These are phyloP conservation scores for Phytophthora ohioensis DNA, from an alignment of 352 stramenopile species.

Conservation along the genomic window DNA sequence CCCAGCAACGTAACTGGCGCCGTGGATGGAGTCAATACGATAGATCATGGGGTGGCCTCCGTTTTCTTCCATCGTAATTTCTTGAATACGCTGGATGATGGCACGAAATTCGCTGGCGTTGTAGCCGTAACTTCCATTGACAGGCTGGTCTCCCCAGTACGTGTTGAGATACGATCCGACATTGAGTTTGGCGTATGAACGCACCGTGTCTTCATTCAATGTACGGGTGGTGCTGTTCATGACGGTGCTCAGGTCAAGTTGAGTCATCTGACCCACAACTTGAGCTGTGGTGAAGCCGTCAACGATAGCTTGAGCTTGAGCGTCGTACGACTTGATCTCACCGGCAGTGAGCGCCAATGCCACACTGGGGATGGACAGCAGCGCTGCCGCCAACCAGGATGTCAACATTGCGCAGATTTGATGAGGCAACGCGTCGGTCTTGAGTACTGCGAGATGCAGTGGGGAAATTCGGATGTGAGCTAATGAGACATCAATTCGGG, in stretches of 20 bases:
- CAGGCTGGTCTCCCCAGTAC: slow-evolving; percentile 44
- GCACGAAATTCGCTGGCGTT: slow-evolving; percentile 70
- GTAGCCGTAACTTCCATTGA: slow-evolving; percentile 48
- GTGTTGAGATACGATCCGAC: slow-evolving; percentile 91
- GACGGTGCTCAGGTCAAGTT: slow-evolving; percentile 72
- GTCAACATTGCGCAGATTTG: slow-evolving; percentile 13
- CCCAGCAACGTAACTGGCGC: slow-evolving; percentile 85
- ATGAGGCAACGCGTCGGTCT: too few species aligned
- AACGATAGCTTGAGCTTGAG: slow-evolving; percentile 41
- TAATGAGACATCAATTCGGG: too few species aligned
- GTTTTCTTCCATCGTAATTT: slow-evolving; percentile 59
- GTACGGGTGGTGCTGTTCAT: slow-evolving; percentile 38
- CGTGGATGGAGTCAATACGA: slow-evolving; percentile 91
- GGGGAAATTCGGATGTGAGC: slow-evolving; percentile 22
- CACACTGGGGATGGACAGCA: not conserved
- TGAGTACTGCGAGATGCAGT: slow-evolving; percentile 7
- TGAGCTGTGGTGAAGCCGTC: slow-evolving; percentile 31
- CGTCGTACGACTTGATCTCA: slow-evolving; percentile 17
- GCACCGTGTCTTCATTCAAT: slow-evolving; percentile 65
- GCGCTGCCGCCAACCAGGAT: slow-evolving; percentile 4
- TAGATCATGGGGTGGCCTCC: slow-evolving; percentile 65
- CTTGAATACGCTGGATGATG: slow-evolving; percentile 76
- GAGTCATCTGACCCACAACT: slow-evolving; percentile 88
- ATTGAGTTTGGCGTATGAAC: slow-evolving; percentile 66
- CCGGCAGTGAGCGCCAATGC: not conserved